These are phyloP conservation scores for Leishmania braziliensis DNA, from an alignment of 208 protist genomes.

Conservation along the genomic window DNA sequence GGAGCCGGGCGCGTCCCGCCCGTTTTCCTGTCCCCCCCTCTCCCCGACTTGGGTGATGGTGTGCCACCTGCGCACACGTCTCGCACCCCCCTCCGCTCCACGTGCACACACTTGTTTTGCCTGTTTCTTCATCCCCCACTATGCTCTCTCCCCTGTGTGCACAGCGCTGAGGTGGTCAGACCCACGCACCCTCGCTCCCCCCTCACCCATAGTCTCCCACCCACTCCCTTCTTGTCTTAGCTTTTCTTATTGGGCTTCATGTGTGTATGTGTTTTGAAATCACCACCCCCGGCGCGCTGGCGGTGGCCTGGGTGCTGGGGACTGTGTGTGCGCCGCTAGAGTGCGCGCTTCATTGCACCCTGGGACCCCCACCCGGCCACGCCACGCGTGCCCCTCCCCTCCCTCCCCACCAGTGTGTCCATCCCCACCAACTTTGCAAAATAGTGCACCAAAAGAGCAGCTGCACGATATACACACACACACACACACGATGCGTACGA, in stretches of 20 bases:
- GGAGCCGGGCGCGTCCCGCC: too few species aligned
- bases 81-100: background rate
- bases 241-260: background rate
- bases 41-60: background rate
- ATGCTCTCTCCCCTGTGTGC: background rate
- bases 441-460: background rate
- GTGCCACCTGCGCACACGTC: background rate
- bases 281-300: background rate
- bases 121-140: fast-evolving
- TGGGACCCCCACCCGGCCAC: background rate
- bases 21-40: background rate
- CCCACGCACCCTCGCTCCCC: background rate
- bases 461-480: background rate
- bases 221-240: background rate
- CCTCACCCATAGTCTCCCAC: too few species aligned
- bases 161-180: background rate
- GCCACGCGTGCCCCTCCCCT: background rate
- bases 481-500: background rate
- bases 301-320: background rate
- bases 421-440: background rate
- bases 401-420: too few species aligned
- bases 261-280: background rate
- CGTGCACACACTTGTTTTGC: background rate
- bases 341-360: background rate
- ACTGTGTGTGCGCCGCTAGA: background rate